Percentiles rank a stretch among this genome's conserved stretches.
These are phyloP conservation scores for Primulina tabacum DNA, from an alignment of 257 asterid genomes.

Conservation along the genomic window DNA sequence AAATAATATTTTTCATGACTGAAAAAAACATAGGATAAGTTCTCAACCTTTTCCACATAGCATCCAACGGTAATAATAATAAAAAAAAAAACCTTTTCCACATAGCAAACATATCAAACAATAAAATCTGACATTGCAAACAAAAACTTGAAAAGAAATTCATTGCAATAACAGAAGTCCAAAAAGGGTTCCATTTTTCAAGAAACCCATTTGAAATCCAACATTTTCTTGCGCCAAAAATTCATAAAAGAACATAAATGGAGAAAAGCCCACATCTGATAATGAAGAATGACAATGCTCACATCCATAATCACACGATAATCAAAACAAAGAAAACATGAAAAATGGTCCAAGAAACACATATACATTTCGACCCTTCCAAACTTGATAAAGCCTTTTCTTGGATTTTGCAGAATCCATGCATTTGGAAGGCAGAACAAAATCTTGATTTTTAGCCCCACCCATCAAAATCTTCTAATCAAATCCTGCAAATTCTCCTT, in stretches of 20 bases:
- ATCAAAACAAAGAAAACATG: not conserved
- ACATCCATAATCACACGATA: not conserved
- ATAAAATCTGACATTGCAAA: not conserved
- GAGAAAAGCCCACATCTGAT: not conserved
- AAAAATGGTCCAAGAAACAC: not conserved
- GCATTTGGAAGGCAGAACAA: slow-evolving; percentile 44
- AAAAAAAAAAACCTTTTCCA: too few relatives aligned
- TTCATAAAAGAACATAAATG: not conserved
- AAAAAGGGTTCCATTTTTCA: not conserved
- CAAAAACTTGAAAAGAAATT: not conserved
- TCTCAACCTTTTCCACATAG: not conserved
- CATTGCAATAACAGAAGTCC: too few relatives aligned
- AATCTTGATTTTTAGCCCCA: slow-evolving; percentile 46
- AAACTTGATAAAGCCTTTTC: slow-evolving; percentile 71
- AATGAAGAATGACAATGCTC: not conserved
- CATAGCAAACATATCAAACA: not conserved
- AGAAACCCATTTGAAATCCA: slow-evolving; percentile 18
- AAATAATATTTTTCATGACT: not conserved
- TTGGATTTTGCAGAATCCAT: slow-evolving; percentile 44
- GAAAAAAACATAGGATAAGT: not conserved
- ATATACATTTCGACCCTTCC: slow-evolving; percentile 91
- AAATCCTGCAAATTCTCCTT: not conserved
- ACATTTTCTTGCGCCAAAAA: slow-evolving; percentile 1
- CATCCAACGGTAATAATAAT: too few relatives aligned
- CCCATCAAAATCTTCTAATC: slow-evolving; percentile 28